phyloP scores from a whole-genome alignment of 2,329 filamentous ascomycete species.

The Aureobasidium sp. region DNA sequence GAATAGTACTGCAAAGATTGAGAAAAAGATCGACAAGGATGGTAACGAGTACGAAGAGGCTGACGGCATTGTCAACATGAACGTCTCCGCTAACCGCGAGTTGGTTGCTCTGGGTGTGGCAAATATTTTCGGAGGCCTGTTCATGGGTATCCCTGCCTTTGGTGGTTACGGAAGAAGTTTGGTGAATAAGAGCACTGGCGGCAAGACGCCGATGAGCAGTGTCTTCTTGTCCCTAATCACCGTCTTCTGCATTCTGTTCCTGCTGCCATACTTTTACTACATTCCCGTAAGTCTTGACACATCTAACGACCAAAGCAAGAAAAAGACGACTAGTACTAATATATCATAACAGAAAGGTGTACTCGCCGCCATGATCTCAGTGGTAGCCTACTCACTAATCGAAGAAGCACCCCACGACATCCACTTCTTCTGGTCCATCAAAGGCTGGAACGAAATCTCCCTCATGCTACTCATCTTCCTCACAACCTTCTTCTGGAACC shows the following conservation, averaged over 20 bases:
- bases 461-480: slow-evolving; percentile 88
- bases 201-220: slow-evolving; percentile 87
- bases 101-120: slow-evolving; percentile 84
- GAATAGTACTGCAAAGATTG: slow-evolving; percentile 40
- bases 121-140: slow-evolving; percentile 84
- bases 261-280: slow-evolving; percentile 89
- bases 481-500: slow-evolving; percentile 88
- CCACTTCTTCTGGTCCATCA: slow-evolving; percentile 76
- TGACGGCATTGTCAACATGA: slow-evolving; percentile 62
- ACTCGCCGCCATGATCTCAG: slow-evolving; percentile 85
- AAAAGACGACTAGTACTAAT: too few relatives aligned
- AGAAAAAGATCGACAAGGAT: slow-evolving; percentile 39
- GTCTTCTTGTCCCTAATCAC: slow-evolving; percentile 78
- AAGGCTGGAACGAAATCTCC: slow-evolving; percentile 74
- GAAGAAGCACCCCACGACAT: slow-evolving; percentile 94
- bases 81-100: slow-evolving; percentile 84
- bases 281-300: slow-evolving; percentile 88
- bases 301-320: too few relatives aligned
- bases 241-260: slow-evolving; percentile 67
- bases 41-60: slow-evolving; percentile 24
- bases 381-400: slow-evolving; percentile 87
- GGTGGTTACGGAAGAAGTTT: slow-evolving; percentile 95
- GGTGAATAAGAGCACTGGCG: slow-evolving; percentile 86
- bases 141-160: slow-evolving; percentile 88
- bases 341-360: slow-evolving; percentile 67